A percentile compares a stretch with the other conserved stretches of the same genome.
These are phyloP conservation scores for Capsicum pubescens DNA, from an alignment of 257 asterid genomes.

Conservation along the genomic window DNA sequence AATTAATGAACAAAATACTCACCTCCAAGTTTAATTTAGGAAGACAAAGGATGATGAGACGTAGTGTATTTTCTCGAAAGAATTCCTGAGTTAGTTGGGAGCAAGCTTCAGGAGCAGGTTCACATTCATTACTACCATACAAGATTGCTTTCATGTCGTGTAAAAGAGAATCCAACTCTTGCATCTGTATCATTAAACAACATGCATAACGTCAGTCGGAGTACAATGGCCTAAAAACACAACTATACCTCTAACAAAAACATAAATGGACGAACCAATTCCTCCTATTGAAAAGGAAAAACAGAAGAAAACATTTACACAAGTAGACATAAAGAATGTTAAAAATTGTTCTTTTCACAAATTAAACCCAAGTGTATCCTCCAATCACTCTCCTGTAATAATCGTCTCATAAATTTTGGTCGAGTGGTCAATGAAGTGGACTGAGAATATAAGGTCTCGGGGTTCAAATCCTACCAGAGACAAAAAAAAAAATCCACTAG, in stretches of 20 bases:
- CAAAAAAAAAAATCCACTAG: too few relatives aligned
- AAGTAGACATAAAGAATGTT: too few relatives aligned
- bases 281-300: not conserved
- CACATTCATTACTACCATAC: slow-evolving; percentile 70
- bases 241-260: too few relatives aligned
- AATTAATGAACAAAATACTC: not conserved
- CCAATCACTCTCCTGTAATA: too few relatives aligned
- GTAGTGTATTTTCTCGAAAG: slow-evolving; percentile 64
- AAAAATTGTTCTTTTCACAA: too few relatives aligned
- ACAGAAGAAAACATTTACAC: not conserved
- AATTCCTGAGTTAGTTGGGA: slow-evolving; percentile 75
- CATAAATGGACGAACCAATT: too few relatives aligned
- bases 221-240: not conserved
- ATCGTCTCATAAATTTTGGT: too few relatives aligned
- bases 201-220: not conserved
- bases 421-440: too few relatives aligned
- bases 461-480: too few relatives aligned
- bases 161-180: slow-evolving; percentile 52
- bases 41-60: slow-evolving; percentile 68
- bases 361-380: too few relatives aligned
- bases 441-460: too few relatives aligned
- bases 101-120: slow-evolving; percentile 79
- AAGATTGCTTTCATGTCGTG: slow-evolving; percentile 73
- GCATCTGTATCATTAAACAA: slow-evolving; percentile 53
- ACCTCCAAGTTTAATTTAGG: slow-evolving; percentile 87